Evolutionary conservation across 2,329 filamentous ascomycete species (phyloP), one percentile per base, ranked within the genome.

Genomic region (Colletotrichum australisinense): DNA sequence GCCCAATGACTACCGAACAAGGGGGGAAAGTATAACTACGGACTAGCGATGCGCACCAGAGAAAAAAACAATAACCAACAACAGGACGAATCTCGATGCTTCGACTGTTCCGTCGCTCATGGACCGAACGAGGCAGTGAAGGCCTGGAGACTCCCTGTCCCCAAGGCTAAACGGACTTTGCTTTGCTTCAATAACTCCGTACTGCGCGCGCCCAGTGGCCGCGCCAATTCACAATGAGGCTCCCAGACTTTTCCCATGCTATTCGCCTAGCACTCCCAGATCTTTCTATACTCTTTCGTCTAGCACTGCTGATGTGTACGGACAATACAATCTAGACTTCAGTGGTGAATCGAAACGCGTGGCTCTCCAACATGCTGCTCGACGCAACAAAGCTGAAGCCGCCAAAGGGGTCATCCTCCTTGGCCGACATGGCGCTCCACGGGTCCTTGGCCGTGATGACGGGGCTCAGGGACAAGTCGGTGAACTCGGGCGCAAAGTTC

Each of bases 401-500:
- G 30, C 90, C 89, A 81, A 92, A 92, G 7, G 86, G 85, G 67
- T 91, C 88, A 69, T 82, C 81, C 32, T 79, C 80, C 63, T 78
- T 81, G 32, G 78, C 78, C 16, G 78, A 78, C 22, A 78, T 77
- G n/a, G 78, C 76, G 14, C 80, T 80, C 84, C 85, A 86, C 7
- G 81, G 79, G 52, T 88, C 84, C 76, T 79, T 83, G 75, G 78
- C 83, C 12, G 84, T 83, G 67, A 92, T 80, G 1, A 93, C 87
- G 6, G 95, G 95, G 80, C 94, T 97, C 66, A 98, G 87, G 4
- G 94, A 90, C 75, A 98, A 84, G 68, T 93, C 92, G 0, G 96
- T 99, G 81, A 99, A 99, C 80, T 98, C 95, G n/a, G 88, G 87
- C 0, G 94, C 90, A 83, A 99, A 99, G 84, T 99, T 99, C 89